Percentiles rank a stretch among this genome's conserved stretches.
These are phyloP conservation scores for Paraleonurus japonicus DNA, from an alignment of 257 asterid genomes.

Conservation along the genomic window DNA sequence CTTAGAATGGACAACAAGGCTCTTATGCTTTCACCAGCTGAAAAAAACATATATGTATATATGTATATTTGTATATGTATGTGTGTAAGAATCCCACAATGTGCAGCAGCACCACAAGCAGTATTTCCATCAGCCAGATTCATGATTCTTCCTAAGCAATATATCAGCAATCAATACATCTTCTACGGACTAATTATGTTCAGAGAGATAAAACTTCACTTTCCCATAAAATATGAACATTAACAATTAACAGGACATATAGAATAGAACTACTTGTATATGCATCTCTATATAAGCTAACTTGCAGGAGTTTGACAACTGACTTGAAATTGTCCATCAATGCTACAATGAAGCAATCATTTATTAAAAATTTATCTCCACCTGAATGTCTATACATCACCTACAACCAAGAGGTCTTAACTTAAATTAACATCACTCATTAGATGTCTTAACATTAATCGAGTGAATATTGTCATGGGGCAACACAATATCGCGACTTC, in stretches of 20 bases:
- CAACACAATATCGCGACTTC: not conserved
- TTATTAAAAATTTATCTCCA: not conserved
- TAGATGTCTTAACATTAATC: not conserved
- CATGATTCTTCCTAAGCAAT: not conserved
- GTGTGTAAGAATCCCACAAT: not conserved
- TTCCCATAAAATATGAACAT: not conserved
- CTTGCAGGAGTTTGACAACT: conserved; percentile 1
- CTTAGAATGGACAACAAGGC: too few species aligned
- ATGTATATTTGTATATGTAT: not conserved
- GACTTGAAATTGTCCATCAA: not conserved
- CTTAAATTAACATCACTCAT: not conserved
- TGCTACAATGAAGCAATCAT: conserved; percentile 5
- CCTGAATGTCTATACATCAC: conserved; percentile 9
- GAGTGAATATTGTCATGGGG: not conserved
- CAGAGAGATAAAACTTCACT: not conserved
- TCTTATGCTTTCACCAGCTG: too few species aligned
- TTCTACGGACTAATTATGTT: not conserved
- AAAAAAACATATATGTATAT: too few species aligned
- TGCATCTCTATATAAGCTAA: not conserved
- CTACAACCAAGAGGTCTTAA: not conserved
- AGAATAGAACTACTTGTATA: not conserved
- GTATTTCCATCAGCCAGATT: not conserved
- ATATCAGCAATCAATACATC: conserved; percentile 5
- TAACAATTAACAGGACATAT: not conserved
- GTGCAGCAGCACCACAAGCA: conserved; percentile 1